Base-by-base conservation (phyloP, 192 early-diverging fungal genomes). In the Podila clonocystis region DNA sequence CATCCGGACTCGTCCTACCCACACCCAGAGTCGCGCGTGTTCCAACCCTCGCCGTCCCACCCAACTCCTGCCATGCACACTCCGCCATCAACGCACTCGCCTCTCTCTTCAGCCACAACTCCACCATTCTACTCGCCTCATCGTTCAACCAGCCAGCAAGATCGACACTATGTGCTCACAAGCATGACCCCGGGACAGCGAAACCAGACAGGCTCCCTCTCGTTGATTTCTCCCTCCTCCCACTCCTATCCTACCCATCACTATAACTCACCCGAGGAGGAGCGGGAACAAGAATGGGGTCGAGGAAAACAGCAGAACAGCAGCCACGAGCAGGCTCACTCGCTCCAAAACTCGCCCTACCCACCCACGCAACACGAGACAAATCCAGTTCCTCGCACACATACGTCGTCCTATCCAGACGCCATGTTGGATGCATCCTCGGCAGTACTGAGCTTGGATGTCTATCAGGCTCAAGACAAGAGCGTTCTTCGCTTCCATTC, bases 81-180 rank as follows among this genome's bases (percentile, higher is more conserved):
- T 2, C 52, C 52, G 5, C 52, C 52, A 22, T 6, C 52, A 55
- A 55, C 52, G 19, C 52, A 55, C 52, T 55, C 52, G 6, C 52
- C 52, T 9, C 52, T 55, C 24, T 26, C 52, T 9, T 55, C 52
- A 0, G 17, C 24, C 52, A 55, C 52, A n/a, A 55, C 52, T 26
- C 52, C 52, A 22, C 52, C 52, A 26, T 55, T 24, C 24, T 26
- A n/a, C 24, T 55, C 52, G 24, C 52, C 52, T 24, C 52, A 22
- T 26, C 52, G 24, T 17, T 26, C 50, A 52, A n/a, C 22, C 8
- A 22, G 52, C 52, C 52, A 52, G 50, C 50, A 55, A 26, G 52
- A 55, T n/a, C 52, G 52, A 19, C 52, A 55, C 22, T 55, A 55
- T 26, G 52, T 55, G 20, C 52, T 55, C n/a, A 55, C 52, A 55